These are phyloP conservation scores for Asterophora lycoperdoides DNA, from an alignment of 768 basidiomycete genomes.

Conservation along the genomic window DNA sequence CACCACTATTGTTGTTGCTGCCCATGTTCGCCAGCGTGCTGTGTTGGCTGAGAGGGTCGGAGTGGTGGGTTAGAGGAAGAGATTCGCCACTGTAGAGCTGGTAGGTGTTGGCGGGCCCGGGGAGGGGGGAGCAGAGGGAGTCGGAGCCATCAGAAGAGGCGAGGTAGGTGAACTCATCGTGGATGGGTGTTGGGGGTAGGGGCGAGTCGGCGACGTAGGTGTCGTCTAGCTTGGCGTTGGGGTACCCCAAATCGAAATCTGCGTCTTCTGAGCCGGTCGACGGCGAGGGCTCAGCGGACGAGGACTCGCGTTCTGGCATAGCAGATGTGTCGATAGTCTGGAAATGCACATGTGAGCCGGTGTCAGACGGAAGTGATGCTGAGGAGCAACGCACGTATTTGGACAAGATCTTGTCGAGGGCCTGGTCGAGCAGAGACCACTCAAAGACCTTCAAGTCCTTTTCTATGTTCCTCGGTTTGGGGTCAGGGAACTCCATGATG, in stretches of 20 bases:
- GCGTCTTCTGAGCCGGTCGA: conserved; percentile 21
- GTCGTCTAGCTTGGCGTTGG: conserved; percentile 13
- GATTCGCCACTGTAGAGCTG: conserved; percentile 12
- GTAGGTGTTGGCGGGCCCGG: conserved; percentile 9
- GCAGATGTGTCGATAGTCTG: conserved; percentile 49
- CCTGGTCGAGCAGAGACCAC: conserved; percentile 67
- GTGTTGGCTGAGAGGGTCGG: conserved; percentile 1
- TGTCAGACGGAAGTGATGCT: neutral
- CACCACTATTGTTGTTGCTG: no score
- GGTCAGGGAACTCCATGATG: conserved; percentile 94
- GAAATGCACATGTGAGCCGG: neutral
- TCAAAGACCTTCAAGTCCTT: conserved; percentile 92
- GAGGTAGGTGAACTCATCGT: conserved; percentile 26
- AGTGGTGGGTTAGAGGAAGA: no score
- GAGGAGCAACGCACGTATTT: conserved; percentile 64
- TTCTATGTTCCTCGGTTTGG: conserved; percentile 94
- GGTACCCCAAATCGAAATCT: conserved; percentile 9
- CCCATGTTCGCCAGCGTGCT: no score
- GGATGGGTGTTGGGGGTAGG: conserved; percentile 17
- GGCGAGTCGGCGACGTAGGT: conserved; percentile 12
- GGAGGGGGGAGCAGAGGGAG: conserved; percentile 29
- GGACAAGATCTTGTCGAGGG: conserved; percentile 73
- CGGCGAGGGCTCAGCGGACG: conserved; percentile 28
- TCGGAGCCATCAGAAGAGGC: conserved; percentile 23
- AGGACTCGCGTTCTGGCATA: conserved; percentile 26